These are phyloP conservation scores for Geoglossum cookeanum DNA, from an alignment of 2,329 filamentous ascomycete species.

Conservation along the genomic window DNA sequence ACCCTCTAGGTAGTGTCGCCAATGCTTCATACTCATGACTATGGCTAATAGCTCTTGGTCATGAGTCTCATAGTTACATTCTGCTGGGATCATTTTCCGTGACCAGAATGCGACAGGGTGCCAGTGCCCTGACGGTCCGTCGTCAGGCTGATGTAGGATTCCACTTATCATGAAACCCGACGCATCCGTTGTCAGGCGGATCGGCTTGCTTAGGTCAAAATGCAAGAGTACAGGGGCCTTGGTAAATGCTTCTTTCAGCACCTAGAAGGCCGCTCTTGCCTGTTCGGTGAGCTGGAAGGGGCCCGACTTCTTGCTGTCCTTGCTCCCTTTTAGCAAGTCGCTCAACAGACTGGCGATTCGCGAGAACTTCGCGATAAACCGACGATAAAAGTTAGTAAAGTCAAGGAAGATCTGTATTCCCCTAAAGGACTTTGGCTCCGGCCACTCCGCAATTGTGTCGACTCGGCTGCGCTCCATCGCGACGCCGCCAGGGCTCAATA, in stretches of 20 bases:
- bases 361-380: slow-evolving; percentile 16
- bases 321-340: slow-evolving; percentile 8
- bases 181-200: not conserved
- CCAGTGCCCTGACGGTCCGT: not conserved
- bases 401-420: slow-evolving; percentile 15
- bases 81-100: slow-evolving; percentile 6
- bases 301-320: slow-evolving; percentile 4
- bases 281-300: slow-evolving; percentile 5
- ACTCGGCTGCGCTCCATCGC: slow-evolving; percentile 10
- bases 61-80: slow-evolving; percentile 15
- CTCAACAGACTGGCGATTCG: slow-evolving; percentile 10
- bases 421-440: slow-evolving; percentile 5
- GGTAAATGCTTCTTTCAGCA: slow-evolving; percentile 10
- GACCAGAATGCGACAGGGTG: slow-evolving; percentile 3
- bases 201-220: not conserved
- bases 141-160: not conserved
- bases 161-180: not conserved
- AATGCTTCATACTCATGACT: slow-evolving; percentile 8
- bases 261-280: slow-evolving; percentile 9
- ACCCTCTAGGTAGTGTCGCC: slow-evolving; percentile 10
- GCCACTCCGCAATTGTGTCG: slow-evolving; percentile 10
- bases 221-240: not conserved
- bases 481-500: slow-evolving; percentile 7
- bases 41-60: slow-evolving; percentile 13
- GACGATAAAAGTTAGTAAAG: slow-evolving; percentile 18